Evolutionary conservation across 495 filamentous ascomycete species (phyloP).

Genomic region (Penicillium parvum): DNA sequence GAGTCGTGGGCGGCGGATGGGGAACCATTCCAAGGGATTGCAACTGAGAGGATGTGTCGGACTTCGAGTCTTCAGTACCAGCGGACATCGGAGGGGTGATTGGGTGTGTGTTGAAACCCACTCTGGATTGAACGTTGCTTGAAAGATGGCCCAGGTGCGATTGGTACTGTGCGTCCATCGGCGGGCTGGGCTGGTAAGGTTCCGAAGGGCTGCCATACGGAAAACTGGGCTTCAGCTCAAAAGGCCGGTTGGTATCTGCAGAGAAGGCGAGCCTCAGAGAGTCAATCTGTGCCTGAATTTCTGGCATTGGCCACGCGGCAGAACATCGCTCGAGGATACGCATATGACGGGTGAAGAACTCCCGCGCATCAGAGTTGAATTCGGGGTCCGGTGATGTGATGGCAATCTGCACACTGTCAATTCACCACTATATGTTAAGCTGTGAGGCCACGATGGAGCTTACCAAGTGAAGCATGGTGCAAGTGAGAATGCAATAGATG

Average conservation of each 20-base stretch:
- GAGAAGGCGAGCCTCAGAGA: conserved; percentile 90
- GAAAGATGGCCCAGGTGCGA: conserved; percentile 32
- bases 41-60: conserved; percentile 68
- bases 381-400: conserved; percentile 92
- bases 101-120: conserved; percentile 71
- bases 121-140: conserved; percentile 51
- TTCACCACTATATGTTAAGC: too few species aligned
- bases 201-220: conserved; percentile 79
- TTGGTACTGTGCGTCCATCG: conserved; percentile 44
- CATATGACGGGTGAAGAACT: conserved; percentile 95
- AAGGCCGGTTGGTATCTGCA: conserved; percentile 76
- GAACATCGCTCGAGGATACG: conserved; percentile 85
- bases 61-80: conserved; percentile 68
- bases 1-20: conserved; percentile 39
- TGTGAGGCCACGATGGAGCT: too few species aligned
- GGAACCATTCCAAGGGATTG: conserved; percentile 76
- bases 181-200: conserved; percentile 59
- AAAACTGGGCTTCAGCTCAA: conserved; percentile 83
- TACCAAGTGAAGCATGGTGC: conserved; percentile 94
- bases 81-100: conserved; percentile 80
- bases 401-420: conserved; percentile 76
- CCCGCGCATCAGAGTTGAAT: conserved; percentile 76
- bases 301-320: conserved; percentile 81
- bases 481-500: conserved; percentile 87
- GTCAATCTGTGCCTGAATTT: conserved; percentile 88